Evolutionary conservation across 2,329 filamentous ascomycete species (phyloP).

Genomic region (Aspergillus oerlinghausenensis): DNA sequence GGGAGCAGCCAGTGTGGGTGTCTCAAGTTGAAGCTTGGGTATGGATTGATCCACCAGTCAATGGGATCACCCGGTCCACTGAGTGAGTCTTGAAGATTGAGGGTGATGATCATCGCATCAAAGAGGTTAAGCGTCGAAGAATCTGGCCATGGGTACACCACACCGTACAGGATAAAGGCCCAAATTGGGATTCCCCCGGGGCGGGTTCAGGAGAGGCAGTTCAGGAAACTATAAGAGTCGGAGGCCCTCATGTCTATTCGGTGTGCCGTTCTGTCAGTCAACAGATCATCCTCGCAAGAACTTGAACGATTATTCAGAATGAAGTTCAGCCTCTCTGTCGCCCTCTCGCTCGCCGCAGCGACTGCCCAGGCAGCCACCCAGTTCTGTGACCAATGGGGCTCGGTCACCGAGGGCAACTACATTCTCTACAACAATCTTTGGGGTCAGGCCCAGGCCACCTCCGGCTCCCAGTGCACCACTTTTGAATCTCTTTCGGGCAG

Average conservation of each 20-base stretch:
- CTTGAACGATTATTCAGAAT: slow-evolving; percentile 14
- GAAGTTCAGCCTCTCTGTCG: slow-evolving; percentile 23
- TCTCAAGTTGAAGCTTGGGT: slow-evolving; percentile 5
- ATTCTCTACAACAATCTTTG: slow-evolving; percentile 53
- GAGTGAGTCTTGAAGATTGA: background rate
- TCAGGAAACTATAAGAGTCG: background rate
- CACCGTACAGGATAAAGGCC: background rate
- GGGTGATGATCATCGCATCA: background rate
- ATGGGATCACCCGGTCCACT: background rate
- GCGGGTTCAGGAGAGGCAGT: background rate
- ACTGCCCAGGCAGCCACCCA: slow-evolving; percentile 24
- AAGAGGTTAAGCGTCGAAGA: background rate
- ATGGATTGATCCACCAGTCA: slow-evolving; percentile 7
- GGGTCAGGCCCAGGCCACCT: slow-evolving; percentile 36
- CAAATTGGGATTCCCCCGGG: background rate
- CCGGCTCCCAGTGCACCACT: slow-evolving; percentile 43
- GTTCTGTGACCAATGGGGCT: slow-evolving; percentile 41
- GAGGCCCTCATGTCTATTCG: background rate
- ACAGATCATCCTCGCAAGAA: background rate
- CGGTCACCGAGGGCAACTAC: slow-evolving; percentile 37
- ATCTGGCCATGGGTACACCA: background rate
- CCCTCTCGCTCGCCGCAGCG: slow-evolving; percentile 22
- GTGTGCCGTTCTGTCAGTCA: background rate
- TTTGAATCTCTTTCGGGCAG: slow-evolving; percentile 33
- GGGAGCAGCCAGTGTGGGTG: background rate